Base-by-base conservation (phyloP, 441 rosid genomes). In the Populus hybrid region DNA sequence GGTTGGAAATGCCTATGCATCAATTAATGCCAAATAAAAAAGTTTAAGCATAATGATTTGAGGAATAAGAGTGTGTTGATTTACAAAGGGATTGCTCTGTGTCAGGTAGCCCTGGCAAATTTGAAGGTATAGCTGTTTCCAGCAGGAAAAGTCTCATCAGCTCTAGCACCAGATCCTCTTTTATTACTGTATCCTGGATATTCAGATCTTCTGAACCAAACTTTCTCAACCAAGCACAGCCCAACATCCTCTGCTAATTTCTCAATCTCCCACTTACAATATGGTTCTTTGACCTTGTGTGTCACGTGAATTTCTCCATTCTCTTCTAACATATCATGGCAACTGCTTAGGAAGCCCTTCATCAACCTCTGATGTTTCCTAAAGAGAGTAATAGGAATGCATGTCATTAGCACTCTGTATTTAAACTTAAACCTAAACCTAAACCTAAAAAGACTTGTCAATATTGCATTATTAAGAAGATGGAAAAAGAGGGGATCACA, bases 141-240 rank as follows among this genome's bases (percentile, higher is more conserved):
- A 30, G 32, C 32, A 30, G 32, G 32, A 30, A 30, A 30, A 30
- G 32, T 30, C 34, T 12, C 5, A 72, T 82, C 73, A 38, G 75
- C 70, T 8, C 34, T 19, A 21, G 0, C 5, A 19, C 80, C 86
- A 59, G 26, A 72, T 68, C 80, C 86, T 75, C 72, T 80, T 64
- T 81, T 83, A 34, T 85, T 83, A 12, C 24, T 40, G 63, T 80
- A 87, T 9, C 85, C 80, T 30, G 81, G 85, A 76, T 81, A 85
- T 2, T 75, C 74, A 16, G 10, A 53, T 66, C 6, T 21, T 9
- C 0, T 1, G 72, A 84, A 86, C 7, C 32, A 7, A 0, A n/a
- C 63, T 71, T 75, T 24, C 18, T 36, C 76, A 10, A 71, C 42
- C 46, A 78, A 66, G 3, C 18, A 6, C 64, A 83, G 75, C 32